Percentiles rank a stretch among this genome's conserved stretches.
These are phyloP conservation scores for Plantago coronopus DNA, from an alignment of 305 asterid genomes.

Conservation along the genomic window DNA sequence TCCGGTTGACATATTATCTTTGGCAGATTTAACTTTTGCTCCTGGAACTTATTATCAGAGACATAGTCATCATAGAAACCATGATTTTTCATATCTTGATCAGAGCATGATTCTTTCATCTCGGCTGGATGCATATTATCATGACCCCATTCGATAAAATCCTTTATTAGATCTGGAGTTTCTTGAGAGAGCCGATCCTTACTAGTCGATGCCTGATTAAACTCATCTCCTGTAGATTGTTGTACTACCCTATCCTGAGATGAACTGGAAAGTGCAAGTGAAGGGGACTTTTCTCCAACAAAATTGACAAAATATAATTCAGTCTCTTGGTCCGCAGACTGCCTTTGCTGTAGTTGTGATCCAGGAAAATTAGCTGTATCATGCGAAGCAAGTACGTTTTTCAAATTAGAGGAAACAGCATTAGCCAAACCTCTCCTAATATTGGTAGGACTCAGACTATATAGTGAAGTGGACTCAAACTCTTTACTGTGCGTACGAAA, in stretches of 20 bases:
- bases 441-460: constrained; percentile 25
- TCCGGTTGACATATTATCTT: constrained; percentile 32
- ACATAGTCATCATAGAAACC: constrained; percentile 21
- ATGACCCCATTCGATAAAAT: constrained; percentile 27
- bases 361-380: constrained; percentile 22
- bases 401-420: constrained; percentile 24
- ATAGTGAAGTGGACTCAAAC: constrained; percentile 33
- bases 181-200: constrained; percentile 28
- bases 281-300: constrained; percentile 32
- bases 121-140: constrained; percentile 24
- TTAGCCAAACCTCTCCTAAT: constrained; percentile 26
- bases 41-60: constrained; percentile 22
- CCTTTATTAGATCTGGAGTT: constrained; percentile 27
- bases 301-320: constrained; percentile 24
- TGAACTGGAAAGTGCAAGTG: constrained; percentile 35
- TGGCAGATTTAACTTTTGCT: constrained; percentile 34
- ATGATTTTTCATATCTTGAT: constrained; percentile 23
- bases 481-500: constrained; percentile 29
- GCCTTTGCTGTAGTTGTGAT: background rate
- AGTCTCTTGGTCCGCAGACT: constrained; percentile 25
- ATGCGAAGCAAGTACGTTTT: constrained; percentile 31
- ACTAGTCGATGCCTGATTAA: constrained; percentile 20
- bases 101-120: constrained; percentile 23
- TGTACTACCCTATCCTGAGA: constrained; percentile 27
- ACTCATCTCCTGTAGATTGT: constrained; percentile 23